A percentile compares a stretch with the other conserved stretches of the same genome.
phyloP scores from a whole-genome alignment of 805 yeast genomes.

The Teunomyces cretensis region DNA sequence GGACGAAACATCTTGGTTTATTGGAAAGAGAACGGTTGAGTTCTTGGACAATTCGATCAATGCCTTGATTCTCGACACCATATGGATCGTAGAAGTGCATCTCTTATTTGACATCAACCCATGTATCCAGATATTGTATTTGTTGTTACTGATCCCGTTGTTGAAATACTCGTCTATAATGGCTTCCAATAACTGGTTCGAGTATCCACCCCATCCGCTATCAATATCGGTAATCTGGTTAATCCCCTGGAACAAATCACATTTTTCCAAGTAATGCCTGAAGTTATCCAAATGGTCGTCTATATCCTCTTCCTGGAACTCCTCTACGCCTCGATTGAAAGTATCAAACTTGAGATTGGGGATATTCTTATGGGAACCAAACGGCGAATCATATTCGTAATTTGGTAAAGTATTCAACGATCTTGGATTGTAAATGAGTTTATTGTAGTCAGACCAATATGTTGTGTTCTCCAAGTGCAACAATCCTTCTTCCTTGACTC shows the following conservation, averaged over 20 bases:
- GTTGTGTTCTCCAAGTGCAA: slow-evolving; percentile 44
- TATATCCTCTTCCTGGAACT: slow-evolving; percentile 43
- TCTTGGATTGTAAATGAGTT: slow-evolving; percentile 63
- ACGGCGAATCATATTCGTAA: slow-evolving; percentile 4
- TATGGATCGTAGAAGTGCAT: slow-evolving; percentile 11
- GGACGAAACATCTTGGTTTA: slow-evolving; percentile 21
- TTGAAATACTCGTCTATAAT: slow-evolving; percentile 68
- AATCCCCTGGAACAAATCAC: slow-evolving; percentile 74
- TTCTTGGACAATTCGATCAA: slow-evolving; percentile 45
- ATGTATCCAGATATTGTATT: slow-evolving; percentile 37
- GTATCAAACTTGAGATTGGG: slow-evolving; percentile 42
- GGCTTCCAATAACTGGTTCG: slow-evolving; percentile 49
- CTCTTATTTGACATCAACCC: slow-evolving; percentile 41
- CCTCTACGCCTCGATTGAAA: slow-evolving; percentile 59
- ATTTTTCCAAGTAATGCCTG: slow-evolving; percentile 65
- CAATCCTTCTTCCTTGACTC: slow-evolving; percentile 22
- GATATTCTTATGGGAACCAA: slow-evolving; percentile 27
- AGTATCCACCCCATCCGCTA: slow-evolving; percentile 82
- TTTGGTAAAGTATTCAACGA: slow-evolving; percentile 52
- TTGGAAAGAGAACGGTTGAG: slow-evolving; percentile 58
- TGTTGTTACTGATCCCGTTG: slow-evolving; percentile 30
- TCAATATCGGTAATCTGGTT: slow-evolving; percentile 71
- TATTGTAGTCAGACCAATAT: slow-evolving; percentile 81
- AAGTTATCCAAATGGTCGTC: slow-evolving; percentile 50
- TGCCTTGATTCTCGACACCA: slow-evolving; percentile 45